Percentiles rank a stretch among this genome's conserved stretches.
phyloP scores from a whole-genome alignment of 2,329 filamentous ascomycete genomes.

The Talaromyces funiculosus region DNA sequence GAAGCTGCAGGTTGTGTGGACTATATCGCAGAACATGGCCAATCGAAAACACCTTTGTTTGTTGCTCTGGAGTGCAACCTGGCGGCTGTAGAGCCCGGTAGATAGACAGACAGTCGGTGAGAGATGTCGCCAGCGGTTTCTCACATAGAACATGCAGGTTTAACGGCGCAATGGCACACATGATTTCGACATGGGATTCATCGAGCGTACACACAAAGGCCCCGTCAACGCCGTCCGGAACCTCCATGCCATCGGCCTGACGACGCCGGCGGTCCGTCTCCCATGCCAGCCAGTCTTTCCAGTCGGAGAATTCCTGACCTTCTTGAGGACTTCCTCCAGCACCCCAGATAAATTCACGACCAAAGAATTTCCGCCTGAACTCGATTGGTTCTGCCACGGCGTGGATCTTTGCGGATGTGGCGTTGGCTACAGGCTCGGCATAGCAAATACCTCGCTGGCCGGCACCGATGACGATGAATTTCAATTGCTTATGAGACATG shows the following conservation, averaged over 20 bases:
- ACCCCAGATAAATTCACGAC: constrained; percentile 65
- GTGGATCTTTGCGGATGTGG: constrained; percentile 62
- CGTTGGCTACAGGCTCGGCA: constrained; percentile 58
- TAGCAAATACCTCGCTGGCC: constrained; percentile 74
- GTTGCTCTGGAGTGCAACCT: constrained; percentile 16
- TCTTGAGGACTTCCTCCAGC: constrained; percentile 38
- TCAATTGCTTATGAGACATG: constrained; percentile 36
- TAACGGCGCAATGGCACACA: constrained; percentile 63
- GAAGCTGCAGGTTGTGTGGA: constrained; percentile 81
- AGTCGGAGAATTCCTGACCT: constrained; percentile 68
- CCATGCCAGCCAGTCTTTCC: constrained; percentile 70
- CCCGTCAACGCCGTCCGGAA: constrained; percentile 54
- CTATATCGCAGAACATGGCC: constrained; percentile 92
- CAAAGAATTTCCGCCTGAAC: constrained; percentile 67
- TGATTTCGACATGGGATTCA: constrained; percentile 77
- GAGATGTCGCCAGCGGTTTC: constrained; percentile 79
- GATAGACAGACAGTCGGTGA: constrained; percentile 73
- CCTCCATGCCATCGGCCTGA: constrained; percentile 12
- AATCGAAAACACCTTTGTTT: constrained; percentile 68
- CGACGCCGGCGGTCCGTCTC: constrained; percentile 57
- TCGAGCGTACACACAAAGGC: constrained; percentile 74
- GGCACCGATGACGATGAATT: constrained; percentile 74
- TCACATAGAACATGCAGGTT: constrained; percentile 86
- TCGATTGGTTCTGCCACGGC: constrained; percentile 78
- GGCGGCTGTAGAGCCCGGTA: constrained; percentile 36